Evolutionary conservation across 768 basidiomycete species (phyloP).

Genomic region (Holtermannia corniformis): DNA sequence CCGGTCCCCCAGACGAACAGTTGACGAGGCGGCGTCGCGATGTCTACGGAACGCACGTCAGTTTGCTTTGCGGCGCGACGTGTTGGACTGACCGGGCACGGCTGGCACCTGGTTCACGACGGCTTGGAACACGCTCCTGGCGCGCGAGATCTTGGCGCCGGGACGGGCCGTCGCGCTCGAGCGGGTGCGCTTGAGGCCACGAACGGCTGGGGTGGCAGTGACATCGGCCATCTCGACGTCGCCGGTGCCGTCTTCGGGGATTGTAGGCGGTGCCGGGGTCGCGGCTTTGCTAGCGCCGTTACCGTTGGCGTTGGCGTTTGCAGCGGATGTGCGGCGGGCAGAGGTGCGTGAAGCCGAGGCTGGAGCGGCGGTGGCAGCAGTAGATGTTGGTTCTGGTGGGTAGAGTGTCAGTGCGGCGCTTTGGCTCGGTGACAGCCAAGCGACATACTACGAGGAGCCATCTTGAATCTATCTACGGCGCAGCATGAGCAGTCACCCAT

Average conservation of each 20-base stretch:
- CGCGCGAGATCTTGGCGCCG: too few species aligned
- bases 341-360: not conserved
- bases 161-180: too few species aligned
- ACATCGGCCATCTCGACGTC: not conserved
- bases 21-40: constrained; percentile 53
- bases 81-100: not conserved
- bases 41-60: constrained; percentile 11
- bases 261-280: not conserved
- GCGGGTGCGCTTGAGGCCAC: too few species aligned
- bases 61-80: too few species aligned
- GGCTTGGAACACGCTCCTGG: not conserved
- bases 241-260: too few species aligned
- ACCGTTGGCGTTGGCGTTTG: not conserved
- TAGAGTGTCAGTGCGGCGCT: too few species aligned
- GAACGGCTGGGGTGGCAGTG: not conserved
- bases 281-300: not conserved
- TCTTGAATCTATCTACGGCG: too few species aligned
- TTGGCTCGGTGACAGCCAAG: not conserved
- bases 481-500: too few species aligned
- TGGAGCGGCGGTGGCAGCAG: too few species aligned
- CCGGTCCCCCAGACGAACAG: constrained; percentile 83
- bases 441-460: not conserved
- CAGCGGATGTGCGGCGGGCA: not conserved
- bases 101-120: not conserved
- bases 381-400: too few species aligned